Evolutionary conservation across 352 stramenopile species (phyloP), one percentile per base, ranked within the genome.

Genomic region (Albugo candida): DNA sequence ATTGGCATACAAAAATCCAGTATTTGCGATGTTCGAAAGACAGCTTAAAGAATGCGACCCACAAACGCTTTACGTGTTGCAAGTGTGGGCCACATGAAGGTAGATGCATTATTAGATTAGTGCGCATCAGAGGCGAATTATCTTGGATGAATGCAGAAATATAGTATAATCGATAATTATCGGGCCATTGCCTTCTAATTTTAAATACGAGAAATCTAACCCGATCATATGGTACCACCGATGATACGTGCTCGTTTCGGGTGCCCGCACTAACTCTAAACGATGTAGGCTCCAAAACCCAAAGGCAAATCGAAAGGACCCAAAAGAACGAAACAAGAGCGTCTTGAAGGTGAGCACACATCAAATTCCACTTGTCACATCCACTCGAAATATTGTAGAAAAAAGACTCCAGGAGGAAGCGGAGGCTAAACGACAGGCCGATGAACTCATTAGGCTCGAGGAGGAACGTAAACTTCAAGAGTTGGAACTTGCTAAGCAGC

Each of bases 291-390:
- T 19, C 75, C 24, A 8, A 31, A 31, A 31, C 24, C 70, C 5
- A 88, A 88, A 58, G 84, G 82, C 63, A 85, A 82, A 49, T 55
- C 39, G 18, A 84, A 88, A 52, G 63, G 65, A 13, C 71, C 72
- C 5, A 85, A 88, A 52, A 85, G 83, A 54, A 78, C 63, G 60
- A 85, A 85, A 48, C 71, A 83, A 48, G 61, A 87, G 60, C 66
- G 84, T 36, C 71, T 84, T 52, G 71, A 84, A 59, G 65, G 65
- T 76, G 19, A 10, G 13, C 5, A 16, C 38, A 2, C 5, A 17
- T 24, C 14, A 35, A 13, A 44, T 54, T 21, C 4, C n/a, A n/a
- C n/a, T 6, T 11, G 14, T 39, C 8, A 21, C n/a, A 35, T 45
- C 18, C 13, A 36, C 41, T 16, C 11, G 4, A 17, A 17, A 11